Evolutionary conservation across 805 yeast species (phyloP).

Genomic region (Candida easanensis): DNA sequence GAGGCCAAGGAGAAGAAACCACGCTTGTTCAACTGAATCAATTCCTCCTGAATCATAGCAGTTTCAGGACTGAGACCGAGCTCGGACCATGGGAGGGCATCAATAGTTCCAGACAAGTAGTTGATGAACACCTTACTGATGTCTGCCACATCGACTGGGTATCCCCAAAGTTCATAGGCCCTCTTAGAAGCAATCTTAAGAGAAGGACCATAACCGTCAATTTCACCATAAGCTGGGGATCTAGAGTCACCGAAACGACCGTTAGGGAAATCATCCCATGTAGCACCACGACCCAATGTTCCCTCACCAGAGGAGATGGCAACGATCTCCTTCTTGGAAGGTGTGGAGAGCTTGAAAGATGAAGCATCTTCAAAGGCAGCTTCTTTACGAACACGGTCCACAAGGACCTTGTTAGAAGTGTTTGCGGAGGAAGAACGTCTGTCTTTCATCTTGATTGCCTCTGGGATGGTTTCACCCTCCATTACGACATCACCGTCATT

Average conservation of each 20-base stretch:
- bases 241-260: slow-evolving; percentile 94
- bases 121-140: slow-evolving; percentile 63
- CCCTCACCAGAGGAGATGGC: slow-evolving; percentile 86
- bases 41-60: slow-evolving; percentile 86
- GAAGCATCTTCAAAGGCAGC: slow-evolving; percentile 24
- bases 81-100: slow-evolving; percentile 90
- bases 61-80: slow-evolving; percentile 85
- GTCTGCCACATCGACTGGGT: slow-evolving; percentile 59
- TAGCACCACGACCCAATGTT: slow-evolving; percentile 80
- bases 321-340: slow-evolving; percentile 55
- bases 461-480: background rate
- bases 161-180: slow-evolving; percentile 79
- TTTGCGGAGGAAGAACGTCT: slow-evolving; percentile 25
- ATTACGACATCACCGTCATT: slow-evolving; percentile 27
- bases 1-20: slow-evolving; percentile 89
- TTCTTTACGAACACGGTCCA: slow-evolving; percentile 29
- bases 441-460: slow-evolving; percentile 6
- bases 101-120: slow-evolving; percentile 72
- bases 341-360: slow-evolving; percentile 26
- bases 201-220: slow-evolving; percentile 95
- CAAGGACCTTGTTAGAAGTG: slow-evolving; percentile 41
- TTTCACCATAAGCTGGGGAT: slow-evolving; percentile 97
- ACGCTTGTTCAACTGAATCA: slow-evolving; percentile 69
- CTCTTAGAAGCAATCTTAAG: slow-evolving; percentile 68
- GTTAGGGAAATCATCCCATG: slow-evolving; percentile 97